Base-by-base conservation (phyloP, 2,329 filamentous ascomycete species). In the Mariannaea elegans region DNA sequence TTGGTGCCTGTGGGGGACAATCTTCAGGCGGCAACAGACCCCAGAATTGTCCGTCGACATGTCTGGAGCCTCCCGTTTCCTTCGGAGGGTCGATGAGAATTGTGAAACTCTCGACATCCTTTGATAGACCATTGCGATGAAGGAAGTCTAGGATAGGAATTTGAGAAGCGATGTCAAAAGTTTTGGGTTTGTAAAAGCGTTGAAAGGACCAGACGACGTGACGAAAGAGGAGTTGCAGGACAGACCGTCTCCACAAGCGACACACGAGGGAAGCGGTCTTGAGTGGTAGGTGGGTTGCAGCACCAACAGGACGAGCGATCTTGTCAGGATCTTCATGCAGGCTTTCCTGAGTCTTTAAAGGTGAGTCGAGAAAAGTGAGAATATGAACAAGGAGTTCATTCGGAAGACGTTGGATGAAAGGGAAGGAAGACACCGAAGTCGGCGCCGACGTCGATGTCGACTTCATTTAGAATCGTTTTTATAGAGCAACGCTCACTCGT, bases 381-480 rank as follows among this genome's bases (percentile, higher is more conserved):
- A 90, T 82, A 3, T 84, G 78, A 51, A 82, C 72, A 19, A 89
- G 74, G 44, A 91, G 75, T 75, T 91, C 89, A 62, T 84, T 85
- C 2, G 88, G 89, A 18, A 91, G 79, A 23, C 67, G 53, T 23
- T 75, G 62, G 68, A 59, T 50, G 50, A 78, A 57, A 7, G 50
- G 58, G 1, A 54, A n/a, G 7, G 41, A 7, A 18, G 47, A 29
- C 29, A 19, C 21, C 39, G 19, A 14, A 21, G 46, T 10, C 13
- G 46, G 18, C 16, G 39, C 24, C 24, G 24, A 9, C 5, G 24
- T 27, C 24, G 6, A 21, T 39, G 32, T 34, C 27, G 41, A 44
- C 9, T 44, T 16, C 49, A 39, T 54, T 10, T 41, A 46, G 16
- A 16, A 27, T 38, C 6, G 9, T 12, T 16, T 13, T 13, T 18